A percentile compares a stretch with the other conserved stretches of the same genome.
Evolutionary conservation across 768 basidiomycete genomes (phyloP).

Genomic region (Tulasnella sp.): DNA sequence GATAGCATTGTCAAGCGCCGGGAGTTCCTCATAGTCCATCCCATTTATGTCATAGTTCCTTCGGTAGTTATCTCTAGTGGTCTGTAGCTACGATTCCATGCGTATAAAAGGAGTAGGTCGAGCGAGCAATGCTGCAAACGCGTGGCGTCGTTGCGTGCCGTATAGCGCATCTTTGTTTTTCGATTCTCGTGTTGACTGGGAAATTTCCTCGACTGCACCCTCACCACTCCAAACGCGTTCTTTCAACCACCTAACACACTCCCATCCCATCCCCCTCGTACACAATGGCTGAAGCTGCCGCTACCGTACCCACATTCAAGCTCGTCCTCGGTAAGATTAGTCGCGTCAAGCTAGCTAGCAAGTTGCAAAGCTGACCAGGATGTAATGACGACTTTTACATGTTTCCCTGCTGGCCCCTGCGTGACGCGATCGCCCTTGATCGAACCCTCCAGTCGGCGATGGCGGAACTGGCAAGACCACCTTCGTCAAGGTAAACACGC

Average conservation of each 20-base stretch:
- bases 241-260: not conserved
- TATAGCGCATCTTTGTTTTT: not conserved
- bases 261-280: not conserved
- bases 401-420: conserved; percentile 15
- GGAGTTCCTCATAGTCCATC: not conserved
- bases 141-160: not conserved
- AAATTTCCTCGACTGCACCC: conserved; percentile 4
- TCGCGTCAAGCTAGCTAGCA: conserved; percentile 16
- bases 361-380: conserved; percentile 11
- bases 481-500: conserved; percentile 74
- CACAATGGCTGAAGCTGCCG: conserved; percentile 1
- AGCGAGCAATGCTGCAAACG: not conserved
- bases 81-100: not conserved
- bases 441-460: conserved; percentile 59
- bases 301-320: conserved; percentile 81
- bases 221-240: not conserved
- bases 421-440: conserved; percentile 15
- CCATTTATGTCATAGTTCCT: not conserved
- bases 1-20: not conserved
- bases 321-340: conserved; percentile 85
- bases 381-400: conserved; percentile 9
- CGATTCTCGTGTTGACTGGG: conserved; percentile 8
- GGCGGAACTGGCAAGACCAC: conserved; percentile 98
- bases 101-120: not conserved
- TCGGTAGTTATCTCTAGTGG: not conserved